phyloP scores from a whole-genome alignment of 345 rosid genomes.

The Crucihimalaya himalaica region DNA sequence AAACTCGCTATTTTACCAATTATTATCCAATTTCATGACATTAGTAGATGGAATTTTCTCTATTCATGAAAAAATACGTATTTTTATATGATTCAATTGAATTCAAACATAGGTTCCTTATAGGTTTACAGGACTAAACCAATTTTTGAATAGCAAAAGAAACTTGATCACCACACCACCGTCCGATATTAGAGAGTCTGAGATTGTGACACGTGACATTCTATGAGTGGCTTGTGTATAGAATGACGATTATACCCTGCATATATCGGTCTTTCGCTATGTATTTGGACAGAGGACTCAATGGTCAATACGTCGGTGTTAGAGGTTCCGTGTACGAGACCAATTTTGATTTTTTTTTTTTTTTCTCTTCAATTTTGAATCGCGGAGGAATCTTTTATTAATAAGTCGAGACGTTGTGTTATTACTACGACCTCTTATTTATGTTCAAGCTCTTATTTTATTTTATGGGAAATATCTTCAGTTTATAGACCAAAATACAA shows the following conservation, averaged over 20 bases:
- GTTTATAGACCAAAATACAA: not conserved
- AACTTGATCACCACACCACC: conserved; percentile 27
- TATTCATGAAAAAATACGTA: not conserved
- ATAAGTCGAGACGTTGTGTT: conserved; percentile 17
- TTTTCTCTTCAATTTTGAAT: no score
- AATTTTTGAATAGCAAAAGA: not conserved
- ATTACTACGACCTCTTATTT: conserved; percentile 18
- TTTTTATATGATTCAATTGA: not conserved
- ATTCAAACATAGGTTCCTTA: not conserved
- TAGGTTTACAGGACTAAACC: conserved; percentile 17
- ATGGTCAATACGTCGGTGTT: conserved; percentile 16
- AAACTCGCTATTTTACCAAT: not conserved
- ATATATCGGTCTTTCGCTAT: not conserved
- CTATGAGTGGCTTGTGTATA: accelerated
- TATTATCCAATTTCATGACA: not conserved
- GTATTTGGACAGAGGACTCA: conserved; percentile 6
- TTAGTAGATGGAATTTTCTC: not conserved
- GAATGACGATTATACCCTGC: not conserved
- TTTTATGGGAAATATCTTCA: not conserved
- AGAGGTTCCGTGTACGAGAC: conserved; percentile 40
- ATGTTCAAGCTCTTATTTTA: conserved; percentile 18
- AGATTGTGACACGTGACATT: not conserved
- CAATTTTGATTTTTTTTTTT: conserved; percentile 1
- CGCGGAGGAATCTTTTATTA: not conserved
- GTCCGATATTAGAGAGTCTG: conserved; percentile 3